These are phyloP conservation scores for Scutellaria minor DNA, from an alignment of 257 asterid species.

Conservation along the genomic window DNA sequence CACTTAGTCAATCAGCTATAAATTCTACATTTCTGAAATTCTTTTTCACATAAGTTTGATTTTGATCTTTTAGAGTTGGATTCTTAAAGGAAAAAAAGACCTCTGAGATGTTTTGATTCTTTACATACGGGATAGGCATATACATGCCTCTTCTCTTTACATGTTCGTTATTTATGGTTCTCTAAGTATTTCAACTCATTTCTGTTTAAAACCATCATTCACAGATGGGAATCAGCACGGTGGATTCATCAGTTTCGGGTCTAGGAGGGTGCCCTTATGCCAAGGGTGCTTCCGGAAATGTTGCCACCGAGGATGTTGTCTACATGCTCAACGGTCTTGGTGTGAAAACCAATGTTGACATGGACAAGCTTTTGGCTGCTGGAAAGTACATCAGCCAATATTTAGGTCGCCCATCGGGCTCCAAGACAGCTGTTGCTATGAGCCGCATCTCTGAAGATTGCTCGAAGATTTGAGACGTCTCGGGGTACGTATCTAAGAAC, in stretches of 20 bases:
- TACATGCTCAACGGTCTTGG: constrained; percentile 92
- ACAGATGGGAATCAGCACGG: constrained; percentile 90
- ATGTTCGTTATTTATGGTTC: not conserved
- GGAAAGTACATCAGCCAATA: constrained; percentile 73
- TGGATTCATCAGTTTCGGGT: constrained; percentile 87
- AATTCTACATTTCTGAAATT: not conserved
- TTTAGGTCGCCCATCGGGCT: constrained; percentile 71
- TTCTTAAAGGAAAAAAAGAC: too few species aligned
- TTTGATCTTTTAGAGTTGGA: not conserved
- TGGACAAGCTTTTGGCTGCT: constrained; percentile 70
- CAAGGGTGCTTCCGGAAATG: constrained; percentile 93
- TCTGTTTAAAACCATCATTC: not conserved
- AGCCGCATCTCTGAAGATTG: constrained; percentile 48
- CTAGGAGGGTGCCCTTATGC: constrained; percentile 97
- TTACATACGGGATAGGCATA: not conserved
- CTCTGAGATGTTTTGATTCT: too few species aligned
- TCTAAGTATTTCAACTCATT: not conserved
- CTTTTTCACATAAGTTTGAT: not conserved
- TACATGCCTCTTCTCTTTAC: not conserved
- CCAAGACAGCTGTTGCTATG: constrained; percentile 85
- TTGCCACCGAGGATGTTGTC: constrained; percentile 89
- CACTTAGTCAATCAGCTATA: not conserved
- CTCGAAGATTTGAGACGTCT: constrained; percentile 44
- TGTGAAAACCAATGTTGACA: constrained; percentile 63
- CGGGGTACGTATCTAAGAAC: not conserved